Conservation (phyloP, 352 stramenopile species). For the Phytopythium ostracodes region DNA sequence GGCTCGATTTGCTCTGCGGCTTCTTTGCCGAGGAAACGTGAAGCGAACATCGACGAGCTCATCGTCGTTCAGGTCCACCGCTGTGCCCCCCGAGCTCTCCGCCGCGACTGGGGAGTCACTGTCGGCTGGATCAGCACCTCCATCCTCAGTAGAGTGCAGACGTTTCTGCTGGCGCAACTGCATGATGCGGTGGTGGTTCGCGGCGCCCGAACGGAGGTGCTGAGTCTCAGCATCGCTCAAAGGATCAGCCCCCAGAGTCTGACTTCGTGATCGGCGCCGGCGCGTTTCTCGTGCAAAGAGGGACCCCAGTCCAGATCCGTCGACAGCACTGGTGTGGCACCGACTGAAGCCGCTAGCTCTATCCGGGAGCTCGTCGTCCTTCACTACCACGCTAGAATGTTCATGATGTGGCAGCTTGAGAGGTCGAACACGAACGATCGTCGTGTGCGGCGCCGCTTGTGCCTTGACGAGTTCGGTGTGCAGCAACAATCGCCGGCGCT, state of each 20-base stretch:
- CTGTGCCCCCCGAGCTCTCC: neutral
- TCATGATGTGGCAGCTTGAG: constrained; percentile 17
- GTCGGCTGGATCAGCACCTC: neutral
- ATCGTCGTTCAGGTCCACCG: constrained; percentile 18
- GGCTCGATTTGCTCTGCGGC: constrained; percentile 7
- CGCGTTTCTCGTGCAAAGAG: constrained; percentile 9
- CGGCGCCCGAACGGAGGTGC: constrained; percentile 22
- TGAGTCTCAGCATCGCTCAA: constrained; percentile 5
- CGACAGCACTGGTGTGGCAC: neutral
- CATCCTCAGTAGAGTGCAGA: neutral
- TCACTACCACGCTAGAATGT: neutral
- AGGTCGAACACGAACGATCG: constrained; percentile 21
- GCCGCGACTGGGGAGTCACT: neutral
- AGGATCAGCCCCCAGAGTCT: neutral
- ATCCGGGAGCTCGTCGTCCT: neutral
- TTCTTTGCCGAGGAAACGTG: constrained; percentile 37
- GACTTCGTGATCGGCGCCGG: constrained; percentile 1
- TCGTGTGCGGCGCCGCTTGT: constrained; percentile 38
- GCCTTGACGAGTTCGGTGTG: constrained; percentile 51
- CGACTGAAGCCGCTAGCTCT: neutral
- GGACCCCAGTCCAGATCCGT: neutral
- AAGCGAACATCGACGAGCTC: constrained; percentile 52
- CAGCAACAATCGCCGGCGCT: constrained; percentile 39
- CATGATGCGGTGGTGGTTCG: constrained; percentile 58
- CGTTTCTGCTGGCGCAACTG: constrained; percentile 40